Evolutionary conservation across 371 early-diverging fungal genomes (phyloP), one percentile per base, ranked within the genome.

Genomic region (Funneliformis caledonium): DNA sequence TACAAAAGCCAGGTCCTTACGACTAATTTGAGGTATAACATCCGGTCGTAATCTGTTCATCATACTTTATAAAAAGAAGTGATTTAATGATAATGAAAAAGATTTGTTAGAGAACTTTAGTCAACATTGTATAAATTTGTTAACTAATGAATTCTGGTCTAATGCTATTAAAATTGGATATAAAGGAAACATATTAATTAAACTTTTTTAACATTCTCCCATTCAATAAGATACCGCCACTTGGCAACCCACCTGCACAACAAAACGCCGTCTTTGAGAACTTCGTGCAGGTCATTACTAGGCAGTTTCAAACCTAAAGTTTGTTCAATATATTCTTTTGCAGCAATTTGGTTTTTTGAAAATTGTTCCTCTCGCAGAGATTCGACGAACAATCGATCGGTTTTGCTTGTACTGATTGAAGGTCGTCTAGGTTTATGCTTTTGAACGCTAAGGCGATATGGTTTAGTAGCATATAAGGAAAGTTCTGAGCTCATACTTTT

Each of bases 11-110:
- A 92, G 85, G 62, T 89, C 87, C 69, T 90, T 91, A 45, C 88
- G 88, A 76, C 91, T 91, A 78, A 94, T 90, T 80, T 90, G 88
- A 80, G 89, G 89, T 22, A 95, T 90, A 10, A 89, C 91, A 14
- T 91, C 91, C 11, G 96, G 96, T 47, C 89, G 85, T 43, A 96
- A 84, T 70, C 87, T 88, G 86, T 96, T 96, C 69, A 94, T 89
- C 50, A 96, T 82, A 50, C 93, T 93, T 78, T 26, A 31, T 61
- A 77, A 60, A 61, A 74, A 73, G 31, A 60, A 22, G 56, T 45
- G 5, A 50, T 64, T 22, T n/a, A 22, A 67, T 60, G 11, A 72
- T 81, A 75, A 14, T 67, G 16, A 43, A 52, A 37, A 60, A 43
- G 42, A 22, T 69, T 37, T 37, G 37, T 37, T 37, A 37, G 37